These are phyloP conservation scores for Aspergillus affinis DNA, from an alignment of 495 filamentous ascomycete genomes.

Conservation along the genomic window DNA sequence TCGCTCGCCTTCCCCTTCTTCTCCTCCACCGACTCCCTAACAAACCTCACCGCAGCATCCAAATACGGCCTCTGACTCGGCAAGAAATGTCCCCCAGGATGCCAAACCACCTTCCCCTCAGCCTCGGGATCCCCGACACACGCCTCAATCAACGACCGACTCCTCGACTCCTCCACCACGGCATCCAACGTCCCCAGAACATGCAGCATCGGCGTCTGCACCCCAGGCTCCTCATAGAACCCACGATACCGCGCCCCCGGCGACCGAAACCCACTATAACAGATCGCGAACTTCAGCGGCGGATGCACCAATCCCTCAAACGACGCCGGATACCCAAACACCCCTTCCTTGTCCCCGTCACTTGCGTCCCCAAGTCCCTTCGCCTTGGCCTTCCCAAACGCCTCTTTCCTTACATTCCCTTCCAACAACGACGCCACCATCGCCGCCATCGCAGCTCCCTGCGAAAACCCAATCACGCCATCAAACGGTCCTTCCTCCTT, in stretches of 20 bases:
- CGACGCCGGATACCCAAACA: conserved; percentile 47
- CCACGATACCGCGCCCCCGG: conserved; percentile 58
- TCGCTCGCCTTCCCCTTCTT: conserved; percentile 38
- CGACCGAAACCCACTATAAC: conserved; percentile 77
- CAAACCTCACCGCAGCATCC: conserved; percentile 70
- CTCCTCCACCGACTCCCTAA: conserved; percentile 57
- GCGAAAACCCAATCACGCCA: conserved; percentile 74
- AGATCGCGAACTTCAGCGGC: conserved; percentile 73
- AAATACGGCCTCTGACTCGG: conserved; percentile 79
- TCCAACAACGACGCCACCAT: conserved; percentile 73
- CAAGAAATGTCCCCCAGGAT: conserved; percentile 93
- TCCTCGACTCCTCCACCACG: conserved; percentile 78
- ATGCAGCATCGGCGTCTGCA: conserved; percentile 77
- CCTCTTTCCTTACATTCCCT: conserved; percentile 35
- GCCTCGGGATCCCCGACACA: conserved; percentile 55
- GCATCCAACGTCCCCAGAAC: conserved; percentile 83
- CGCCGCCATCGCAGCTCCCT: conserved; percentile 64
- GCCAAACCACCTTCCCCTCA: conserved; percentile 66
- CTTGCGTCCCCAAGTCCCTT: background rate
- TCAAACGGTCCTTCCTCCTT: conserved; percentile 62
- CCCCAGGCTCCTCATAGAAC: conserved; percentile 70
- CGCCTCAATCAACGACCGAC: conserved; percentile 61
- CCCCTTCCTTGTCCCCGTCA: conserved; percentile 23
- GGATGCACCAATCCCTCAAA: conserved; percentile 52
- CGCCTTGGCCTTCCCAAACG: conserved; percentile 38